Percentiles rank a stretch among this genome's conserved stretches.
phyloP scores from a whole-genome alignment of 805 yeast species.

The Ogataea thermomethanolica region DNA sequence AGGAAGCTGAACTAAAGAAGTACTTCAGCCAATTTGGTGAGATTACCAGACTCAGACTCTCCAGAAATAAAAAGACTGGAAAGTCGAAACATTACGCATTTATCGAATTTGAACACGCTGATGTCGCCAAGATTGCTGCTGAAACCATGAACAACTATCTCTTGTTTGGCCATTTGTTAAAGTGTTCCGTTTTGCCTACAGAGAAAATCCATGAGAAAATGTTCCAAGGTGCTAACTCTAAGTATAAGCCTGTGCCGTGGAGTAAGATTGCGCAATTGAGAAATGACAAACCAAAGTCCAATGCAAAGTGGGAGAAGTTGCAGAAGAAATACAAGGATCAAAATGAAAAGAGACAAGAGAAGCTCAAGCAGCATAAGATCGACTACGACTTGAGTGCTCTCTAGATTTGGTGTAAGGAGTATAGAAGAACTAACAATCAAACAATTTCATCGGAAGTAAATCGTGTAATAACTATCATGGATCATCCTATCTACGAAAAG shows the following conservation, averaged over 20 bases:
- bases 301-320: conserved; percentile 53
- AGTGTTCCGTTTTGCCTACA: conserved; percentile 53
- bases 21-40: conserved; percentile 92
- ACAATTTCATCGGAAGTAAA: not conserved
- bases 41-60: conserved; percentile 70
- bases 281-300: conserved; percentile 56
- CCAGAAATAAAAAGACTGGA: conserved; percentile 89
- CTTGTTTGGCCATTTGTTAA: conserved; percentile 80
- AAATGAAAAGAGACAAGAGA: conserved; percentile 42
- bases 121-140: conserved; percentile 83
- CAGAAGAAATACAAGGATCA: conserved; percentile 42
- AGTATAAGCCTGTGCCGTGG: conserved; percentile 60
- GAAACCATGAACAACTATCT: conserved; percentile 96
- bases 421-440: not conserved
- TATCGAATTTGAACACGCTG: conserved; percentile 70
- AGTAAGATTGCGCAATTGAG: conserved; percentile 47
- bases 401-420: conserved; percentile 12
- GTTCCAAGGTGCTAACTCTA: conserved; percentile 53
- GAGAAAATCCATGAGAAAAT: conserved; percentile 54
- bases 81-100: conserved; percentile 89
- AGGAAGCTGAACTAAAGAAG: conserved; percentile 71
- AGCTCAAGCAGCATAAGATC: conserved; percentile 56
- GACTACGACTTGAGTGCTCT: conserved; percentile 38
- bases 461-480: conserved; percentile 13
- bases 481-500: conserved; percentile 33